Evolutionary conservation across 805 yeast species (phyloP), one percentile per base, ranked within the genome.

Genomic region (Zygotorulaspora sp.): DNA sequence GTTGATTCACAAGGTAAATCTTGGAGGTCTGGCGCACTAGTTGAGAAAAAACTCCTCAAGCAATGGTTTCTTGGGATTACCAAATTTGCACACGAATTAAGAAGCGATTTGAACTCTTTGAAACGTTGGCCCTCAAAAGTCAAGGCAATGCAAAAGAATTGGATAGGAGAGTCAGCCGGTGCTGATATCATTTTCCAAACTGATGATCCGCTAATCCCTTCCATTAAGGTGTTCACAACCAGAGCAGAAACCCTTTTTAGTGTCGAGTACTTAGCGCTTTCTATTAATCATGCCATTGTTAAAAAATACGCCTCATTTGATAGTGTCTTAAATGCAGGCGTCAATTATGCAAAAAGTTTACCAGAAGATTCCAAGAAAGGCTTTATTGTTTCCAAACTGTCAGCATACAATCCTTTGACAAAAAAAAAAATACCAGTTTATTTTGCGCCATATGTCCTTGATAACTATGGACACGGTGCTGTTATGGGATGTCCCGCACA

Each of bases 401-500:
- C 54, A 19, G 79, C 74, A 0, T 48, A 65, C 0, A 71, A 84
- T 43, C 98, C 98, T 1, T 61, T 89, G 1, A 56, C 49, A 5
- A 62, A 57, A 0, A 41, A 38, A 11, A 48, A 62, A 20, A 41
- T 90, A 4, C 97, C 97, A 0, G 77, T 90, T 0, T 92, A 75
- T 65, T 89, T 74, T 2, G 96, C 97, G 0, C 95, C 96, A 0
- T 92, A 89, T 59, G 97, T 90, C 0, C 57, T 90, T 23, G 78
- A 83, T 3, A 65, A 74, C 3, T 90, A 90, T 55, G 97, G 97
- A 1, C 77, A 77, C 40, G 96, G 96, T 26, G 95, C 96, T 1
- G 97, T 90, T 0, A 90, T 92, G 97, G 98, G 98, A 1, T 86
- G 94, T 52, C 98, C 98, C 2, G 96, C 83, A 0, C 97, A 89